phyloP scores from a whole-genome alignment of 306 rosid species.

The Lablab purpureus region DNA sequence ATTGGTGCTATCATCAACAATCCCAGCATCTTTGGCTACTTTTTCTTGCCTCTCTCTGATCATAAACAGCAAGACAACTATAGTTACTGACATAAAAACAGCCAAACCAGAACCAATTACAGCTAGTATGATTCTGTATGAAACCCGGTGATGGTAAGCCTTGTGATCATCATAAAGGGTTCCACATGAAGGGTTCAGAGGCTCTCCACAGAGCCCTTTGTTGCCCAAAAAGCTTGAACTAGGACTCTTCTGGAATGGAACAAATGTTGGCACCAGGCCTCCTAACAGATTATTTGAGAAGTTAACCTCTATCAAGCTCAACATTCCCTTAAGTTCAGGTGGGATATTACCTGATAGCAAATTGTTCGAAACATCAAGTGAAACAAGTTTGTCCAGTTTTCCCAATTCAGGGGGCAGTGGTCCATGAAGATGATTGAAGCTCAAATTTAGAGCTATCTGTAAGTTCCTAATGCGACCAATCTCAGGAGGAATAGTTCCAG shows the following conservation, averaged over 20 bases:
- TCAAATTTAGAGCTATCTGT: slow-evolving; percentile 93
- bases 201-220: slow-evolving; percentile 94
- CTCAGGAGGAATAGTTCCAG: slow-evolving; percentile 67
- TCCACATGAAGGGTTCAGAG: slow-evolving; percentile 73
- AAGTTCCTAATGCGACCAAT: slow-evolving; percentile 94
- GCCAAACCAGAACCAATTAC: slow-evolving; percentile 94
- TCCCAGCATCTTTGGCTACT: slow-evolving; percentile 72
- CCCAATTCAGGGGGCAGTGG: slow-evolving; percentile 82
- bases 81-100: slow-evolving; percentile 81
- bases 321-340: slow-evolving; percentile 83
- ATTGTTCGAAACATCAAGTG: slow-evolving; percentile 90
- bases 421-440: slow-evolving; percentile 92
- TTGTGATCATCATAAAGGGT: slow-evolving; percentile 54
- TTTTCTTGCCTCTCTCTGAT: slow-evolving; percentile 89
- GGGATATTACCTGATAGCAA: slow-evolving; percentile 85
- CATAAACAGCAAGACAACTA: slow-evolving; percentile 91
- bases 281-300: slow-evolving; percentile 85
- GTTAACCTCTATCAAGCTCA: slow-evolving; percentile 98
- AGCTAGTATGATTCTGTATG: slow-evolving; percentile 85
- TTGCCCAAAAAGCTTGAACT: slow-evolving; percentile 83
- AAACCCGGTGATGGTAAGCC: slow-evolving; percentile 81
- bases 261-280: slow-evolving; percentile 83
- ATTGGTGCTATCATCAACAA: slow-evolving; percentile 62
- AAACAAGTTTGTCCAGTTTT: slow-evolving; percentile 94
- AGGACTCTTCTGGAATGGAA: slow-evolving; percentile 92